Percentiles rank a stretch among this genome's conserved stretches.
Conservation (phyloP, 2,329 filamentous ascomycete species). For the Venturia effusa region DNA sequence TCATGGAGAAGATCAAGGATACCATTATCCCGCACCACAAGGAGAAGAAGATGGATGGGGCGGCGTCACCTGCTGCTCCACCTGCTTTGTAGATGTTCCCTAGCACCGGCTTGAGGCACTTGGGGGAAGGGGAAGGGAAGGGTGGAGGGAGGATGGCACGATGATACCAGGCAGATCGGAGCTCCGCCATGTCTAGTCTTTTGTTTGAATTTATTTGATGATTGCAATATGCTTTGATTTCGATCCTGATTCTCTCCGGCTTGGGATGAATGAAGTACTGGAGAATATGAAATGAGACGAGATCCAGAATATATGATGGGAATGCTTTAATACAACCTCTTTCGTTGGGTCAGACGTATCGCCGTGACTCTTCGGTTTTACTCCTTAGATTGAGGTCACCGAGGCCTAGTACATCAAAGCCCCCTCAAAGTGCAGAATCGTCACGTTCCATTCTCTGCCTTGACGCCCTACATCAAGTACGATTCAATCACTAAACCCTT, state of each 20-base stretch:
- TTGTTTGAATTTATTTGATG: background rate
- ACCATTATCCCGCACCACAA: slow-evolving; percentile 16
- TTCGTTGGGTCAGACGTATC: too few relatives aligned
- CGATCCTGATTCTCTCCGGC: too few relatives aligned
- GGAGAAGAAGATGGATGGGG: slow-evolving; percentile 1
- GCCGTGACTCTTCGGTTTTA: too few relatives aligned
- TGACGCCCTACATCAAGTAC: too few relatives aligned
- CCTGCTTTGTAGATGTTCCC: background rate
- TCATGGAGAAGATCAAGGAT: slow-evolving; percentile 36
- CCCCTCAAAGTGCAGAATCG: too few relatives aligned
- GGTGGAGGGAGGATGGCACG: background rate
- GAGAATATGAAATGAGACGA: too few relatives aligned
- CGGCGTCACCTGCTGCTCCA: background rate
- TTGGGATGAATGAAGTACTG: too few relatives aligned
- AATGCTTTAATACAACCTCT: too few relatives aligned
- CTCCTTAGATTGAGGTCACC: too few relatives aligned
- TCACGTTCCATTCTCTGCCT: too few relatives aligned
- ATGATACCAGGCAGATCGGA: slow-evolving; percentile 1
- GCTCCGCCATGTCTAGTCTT: background rate
- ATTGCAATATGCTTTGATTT: background rate
- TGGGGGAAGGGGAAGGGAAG: background rate
- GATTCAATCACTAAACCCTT: background rate
- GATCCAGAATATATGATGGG: too few relatives aligned
- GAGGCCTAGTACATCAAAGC: too few relatives aligned
- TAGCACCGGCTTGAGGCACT: background rate